These are phyloP conservation scores for Talaromyces amestolkiae DNA, from an alignment of 2,329 filamentous ascomycete species.

Conservation along the genomic window DNA sequence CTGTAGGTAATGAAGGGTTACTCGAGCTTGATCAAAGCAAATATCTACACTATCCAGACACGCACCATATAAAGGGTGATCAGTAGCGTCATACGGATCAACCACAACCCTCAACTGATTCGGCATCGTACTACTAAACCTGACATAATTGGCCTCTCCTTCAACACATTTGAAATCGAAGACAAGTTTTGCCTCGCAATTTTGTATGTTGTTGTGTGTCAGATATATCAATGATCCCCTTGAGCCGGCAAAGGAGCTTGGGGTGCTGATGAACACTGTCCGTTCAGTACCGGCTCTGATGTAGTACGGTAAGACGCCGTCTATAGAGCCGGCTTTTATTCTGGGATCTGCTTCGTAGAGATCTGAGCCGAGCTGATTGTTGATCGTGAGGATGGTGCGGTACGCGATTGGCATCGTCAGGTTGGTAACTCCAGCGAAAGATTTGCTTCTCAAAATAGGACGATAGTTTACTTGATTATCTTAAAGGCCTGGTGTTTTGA, in stretches of 20 bases:
- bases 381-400: conserved; percentile 18
- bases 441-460: not conserved
- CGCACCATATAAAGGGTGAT: conserved; percentile 19
- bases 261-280: conserved; percentile 10
- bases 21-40: not conserved
- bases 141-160: conserved; percentile 15
- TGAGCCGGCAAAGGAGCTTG: conserved; percentile 15
- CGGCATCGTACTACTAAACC: conserved; percentile 15
- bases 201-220: not conserved
- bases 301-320: conserved; percentile 13
- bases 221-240: conserved; percentile 12
- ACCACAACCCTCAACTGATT: conserved; percentile 14
- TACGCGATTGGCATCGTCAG: conserved; percentile 17
- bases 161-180: conserved; percentile 17
- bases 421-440: not conserved
- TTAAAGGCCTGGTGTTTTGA: not conserved
- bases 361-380: conserved; percentile 15
- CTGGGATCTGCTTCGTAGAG: conserved; percentile 15
- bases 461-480: not conserved
- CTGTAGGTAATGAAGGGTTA: not conserved
- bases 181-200: conserved; percentile 7
- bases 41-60: not conserved
- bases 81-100: conserved; percentile 17
- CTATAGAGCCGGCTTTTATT: conserved; percentile 6
- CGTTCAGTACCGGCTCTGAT: conserved; percentile 10